These are phyloP conservation scores for Lyophyllum atratum DNA, from an alignment of 768 basidiomycete species.

Conservation along the genomic window DNA sequence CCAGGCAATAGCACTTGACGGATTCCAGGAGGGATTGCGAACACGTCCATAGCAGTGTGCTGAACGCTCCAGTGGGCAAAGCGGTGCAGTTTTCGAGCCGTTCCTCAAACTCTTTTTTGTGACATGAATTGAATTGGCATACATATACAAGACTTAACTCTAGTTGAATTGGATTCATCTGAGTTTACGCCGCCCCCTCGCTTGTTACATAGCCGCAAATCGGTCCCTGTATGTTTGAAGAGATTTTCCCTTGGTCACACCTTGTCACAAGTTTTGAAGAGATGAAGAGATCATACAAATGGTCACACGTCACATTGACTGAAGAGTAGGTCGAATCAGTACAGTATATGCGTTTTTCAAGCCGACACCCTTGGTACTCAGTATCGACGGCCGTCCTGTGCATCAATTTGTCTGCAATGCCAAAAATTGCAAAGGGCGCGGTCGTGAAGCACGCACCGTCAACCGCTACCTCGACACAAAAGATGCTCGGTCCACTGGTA, in stretches of 20 bases:
- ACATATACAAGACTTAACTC: background rate
- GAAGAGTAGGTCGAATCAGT: background rate
- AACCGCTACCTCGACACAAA: background rate
- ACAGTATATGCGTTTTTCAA: background rate
- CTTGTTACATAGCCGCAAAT: too few relatives aligned
- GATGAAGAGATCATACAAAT: background rate
- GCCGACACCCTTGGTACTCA: too few relatives aligned
- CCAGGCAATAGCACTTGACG: background rate
- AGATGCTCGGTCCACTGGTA: conserved; percentile 1
- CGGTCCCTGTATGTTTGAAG: background rate
- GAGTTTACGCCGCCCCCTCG: background rate
- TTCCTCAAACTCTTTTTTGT: background rate
- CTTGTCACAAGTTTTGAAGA: background rate
- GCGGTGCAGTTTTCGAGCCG: too few relatives aligned
- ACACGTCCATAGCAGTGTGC: background rate
- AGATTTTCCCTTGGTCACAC: background rate
- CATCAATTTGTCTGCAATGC: too few relatives aligned
- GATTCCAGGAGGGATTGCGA: background rate
- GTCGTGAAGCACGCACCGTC: too few relatives aligned
- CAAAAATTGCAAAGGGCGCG: too few relatives aligned
- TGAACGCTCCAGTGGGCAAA: background rate
- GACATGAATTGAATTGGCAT: background rate
- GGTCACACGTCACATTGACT: background rate
- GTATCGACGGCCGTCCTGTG: too few relatives aligned
- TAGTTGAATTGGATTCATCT: background rate